phyloP scores from a whole-genome alignment of 768 basidiomycete genomes.

The Hypholoma fasciculare region DNA sequence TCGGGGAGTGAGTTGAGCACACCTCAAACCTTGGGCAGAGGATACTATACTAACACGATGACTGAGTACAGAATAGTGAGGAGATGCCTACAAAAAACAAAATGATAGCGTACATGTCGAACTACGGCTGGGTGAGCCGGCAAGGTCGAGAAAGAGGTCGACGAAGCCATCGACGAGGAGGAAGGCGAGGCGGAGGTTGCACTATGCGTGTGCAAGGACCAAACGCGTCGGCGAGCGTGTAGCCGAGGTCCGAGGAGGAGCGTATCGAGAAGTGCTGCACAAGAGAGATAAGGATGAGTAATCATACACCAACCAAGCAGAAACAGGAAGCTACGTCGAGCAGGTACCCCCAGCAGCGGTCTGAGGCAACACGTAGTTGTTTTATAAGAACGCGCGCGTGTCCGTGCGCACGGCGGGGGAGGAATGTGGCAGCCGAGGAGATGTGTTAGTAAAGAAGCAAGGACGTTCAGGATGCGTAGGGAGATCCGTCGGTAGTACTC shows the following conservation, averaged over 20 bases:
- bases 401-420: conserved; percentile 53
- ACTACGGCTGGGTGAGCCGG: conserved; percentile 5
- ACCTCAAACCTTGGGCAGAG: no score
- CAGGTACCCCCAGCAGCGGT: conserved; percentile 29
- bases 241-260: conserved; percentile 63
- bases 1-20: no score
- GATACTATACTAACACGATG: no score
- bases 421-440: conserved; percentile 55
- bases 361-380: conserved; percentile 78
- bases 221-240: conserved; percentile 52
- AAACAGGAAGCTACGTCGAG: conserved; percentile 28
- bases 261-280: conserved; percentile 41
- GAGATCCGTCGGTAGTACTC: no score
- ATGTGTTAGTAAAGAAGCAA: no score
- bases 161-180: conserved; percentile 71
- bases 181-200: conserved; percentile 80
- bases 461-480: no score
- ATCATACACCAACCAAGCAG: neutral
- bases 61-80: no score
- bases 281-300: neutral
- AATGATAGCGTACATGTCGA: no score
- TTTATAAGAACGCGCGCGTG: conserved; percentile 77
- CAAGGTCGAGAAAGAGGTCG: conserved; percentile 78
- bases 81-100: no score
- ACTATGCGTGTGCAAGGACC: conserved; percentile 62